Conservation (phyloP, 2,329 filamentous ascomycete species). For the Ophiostoma novo-ulmi region DNA sequence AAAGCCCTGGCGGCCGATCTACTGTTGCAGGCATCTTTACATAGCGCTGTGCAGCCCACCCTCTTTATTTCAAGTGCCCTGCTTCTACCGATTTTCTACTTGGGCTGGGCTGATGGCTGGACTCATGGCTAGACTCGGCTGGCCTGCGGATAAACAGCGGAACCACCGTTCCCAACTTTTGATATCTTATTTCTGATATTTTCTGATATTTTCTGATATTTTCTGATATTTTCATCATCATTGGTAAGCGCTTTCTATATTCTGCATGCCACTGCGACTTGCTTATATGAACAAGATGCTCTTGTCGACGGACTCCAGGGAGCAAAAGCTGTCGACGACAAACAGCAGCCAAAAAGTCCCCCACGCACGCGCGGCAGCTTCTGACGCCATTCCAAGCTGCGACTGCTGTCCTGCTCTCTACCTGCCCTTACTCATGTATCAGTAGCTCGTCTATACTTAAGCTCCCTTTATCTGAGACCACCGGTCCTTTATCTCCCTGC, state of each 20-base stretch:
- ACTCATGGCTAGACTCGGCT: conserved; percentile 6
- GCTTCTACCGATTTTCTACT: background rate
- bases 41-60: background rate
- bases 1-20: background rate
- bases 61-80: background rate
- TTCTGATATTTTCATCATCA: background rate
- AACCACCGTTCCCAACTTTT: background rate
- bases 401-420: background rate
- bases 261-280: background rate
- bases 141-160: conserved; percentile 8
- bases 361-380: background rate
- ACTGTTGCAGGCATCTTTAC: background rate
- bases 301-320: background rate
- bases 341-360: background rate
- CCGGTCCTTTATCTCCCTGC: background rate
- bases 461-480: background rate
- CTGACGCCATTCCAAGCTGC: background rate
- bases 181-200: background rate
- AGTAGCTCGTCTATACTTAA: background rate
- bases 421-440: background rate
- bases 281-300: background rate
- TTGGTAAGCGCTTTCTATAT: background rate
- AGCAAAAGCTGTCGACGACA: background rate
- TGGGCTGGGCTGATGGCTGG: background rate
- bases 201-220: no score